phyloP scores from a whole-genome alignment of 768 basidiomycete species.

The Coprinopsis sp. region DNA sequence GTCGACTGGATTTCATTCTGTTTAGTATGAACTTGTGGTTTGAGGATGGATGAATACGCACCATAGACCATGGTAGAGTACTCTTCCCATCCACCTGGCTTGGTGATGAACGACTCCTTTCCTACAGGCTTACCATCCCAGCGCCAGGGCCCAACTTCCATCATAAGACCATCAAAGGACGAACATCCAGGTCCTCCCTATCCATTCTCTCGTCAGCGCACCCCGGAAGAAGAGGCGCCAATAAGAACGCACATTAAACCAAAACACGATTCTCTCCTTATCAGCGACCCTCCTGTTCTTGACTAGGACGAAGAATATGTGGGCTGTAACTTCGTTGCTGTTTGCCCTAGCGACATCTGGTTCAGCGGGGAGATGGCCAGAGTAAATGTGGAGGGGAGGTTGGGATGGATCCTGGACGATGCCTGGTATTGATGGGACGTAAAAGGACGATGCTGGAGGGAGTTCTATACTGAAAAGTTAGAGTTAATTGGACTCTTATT shows the following conservation, averaged over 20 bases:
- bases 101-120: constrained; percentile 61
- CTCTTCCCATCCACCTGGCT: constrained; percentile 95
- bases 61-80: constrained; percentile 91
- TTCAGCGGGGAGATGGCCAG: constrained; percentile 83
- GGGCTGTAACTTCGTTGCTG: constrained; percentile 61
- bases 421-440: constrained; percentile 71
- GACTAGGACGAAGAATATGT: constrained; percentile 85
- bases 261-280: constrained; percentile 85
- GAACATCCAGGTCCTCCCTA: constrained; percentile 97
- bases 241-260: constrained; percentile 79
- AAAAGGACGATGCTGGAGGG: constrained; percentile 83
- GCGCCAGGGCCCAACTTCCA: constrained; percentile 96
- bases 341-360: constrained; percentile 49
- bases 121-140: constrained; percentile 46
- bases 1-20: constrained; percentile 61
- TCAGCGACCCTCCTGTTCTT: constrained; percentile 88
- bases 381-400: constrained; percentile 73
- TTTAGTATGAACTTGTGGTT: constrained; percentile 4
- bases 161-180: constrained; percentile 94
- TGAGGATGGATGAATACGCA: constrained; percentile 33
- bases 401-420: constrained; percentile 69
- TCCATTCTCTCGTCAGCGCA: constrained; percentile 1
- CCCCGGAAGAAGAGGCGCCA: neutral
- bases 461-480: constrained; percentile 33
- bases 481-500: constrained; percentile 1